Evolutionary conservation across 2,329 filamentous ascomycete genomes (phyloP).

Genomic region (Penicillium sp.): DNA sequence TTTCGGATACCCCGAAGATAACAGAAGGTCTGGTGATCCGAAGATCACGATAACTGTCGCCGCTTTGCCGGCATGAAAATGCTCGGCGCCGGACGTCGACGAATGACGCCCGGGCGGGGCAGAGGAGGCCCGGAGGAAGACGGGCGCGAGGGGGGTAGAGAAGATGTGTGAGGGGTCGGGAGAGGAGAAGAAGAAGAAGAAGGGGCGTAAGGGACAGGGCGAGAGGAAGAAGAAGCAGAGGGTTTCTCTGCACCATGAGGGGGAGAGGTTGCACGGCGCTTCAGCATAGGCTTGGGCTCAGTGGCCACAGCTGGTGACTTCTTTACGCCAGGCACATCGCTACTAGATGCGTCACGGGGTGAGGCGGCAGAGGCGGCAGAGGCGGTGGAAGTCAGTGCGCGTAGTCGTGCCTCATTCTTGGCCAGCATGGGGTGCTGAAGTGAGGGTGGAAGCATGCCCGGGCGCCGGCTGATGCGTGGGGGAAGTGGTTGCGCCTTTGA

Average conservation of each 20-base stretch:
- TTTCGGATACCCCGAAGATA: not conserved
- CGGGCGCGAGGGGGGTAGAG: not conserved
- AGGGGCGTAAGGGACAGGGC: not conserved
- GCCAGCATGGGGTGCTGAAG: constrained; percentile 9
- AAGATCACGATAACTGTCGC: constrained; percentile 21
- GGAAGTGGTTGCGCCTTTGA: constrained; percentile 10
- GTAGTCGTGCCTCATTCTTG: constrained; percentile 16
- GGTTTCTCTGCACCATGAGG: not conserved
- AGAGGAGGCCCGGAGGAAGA: constrained; percentile 1
- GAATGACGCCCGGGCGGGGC: constrained; percentile 23
- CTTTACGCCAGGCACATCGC: not conserved
- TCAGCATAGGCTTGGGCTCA: constrained; percentile 2
- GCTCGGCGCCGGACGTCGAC: constrained; percentile 32
- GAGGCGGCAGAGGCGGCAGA: not conserved
- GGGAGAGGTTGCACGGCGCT: constrained; percentile 13
- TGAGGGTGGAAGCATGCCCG: not conserved
- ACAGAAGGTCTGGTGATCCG: not conserved
- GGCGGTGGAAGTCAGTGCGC: constrained; percentile 24
- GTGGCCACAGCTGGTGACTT: not conserved
- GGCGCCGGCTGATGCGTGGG: not conserved
- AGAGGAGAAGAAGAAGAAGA: constrained; percentile 2
- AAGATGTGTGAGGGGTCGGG: not conserved
- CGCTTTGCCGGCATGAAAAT: constrained; percentile 35
- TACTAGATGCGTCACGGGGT: not conserved
- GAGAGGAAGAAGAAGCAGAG: not conserved